Conservation (phyloP, 176 grass and related monocot genomes). For the Oryza punctata region DNA sequence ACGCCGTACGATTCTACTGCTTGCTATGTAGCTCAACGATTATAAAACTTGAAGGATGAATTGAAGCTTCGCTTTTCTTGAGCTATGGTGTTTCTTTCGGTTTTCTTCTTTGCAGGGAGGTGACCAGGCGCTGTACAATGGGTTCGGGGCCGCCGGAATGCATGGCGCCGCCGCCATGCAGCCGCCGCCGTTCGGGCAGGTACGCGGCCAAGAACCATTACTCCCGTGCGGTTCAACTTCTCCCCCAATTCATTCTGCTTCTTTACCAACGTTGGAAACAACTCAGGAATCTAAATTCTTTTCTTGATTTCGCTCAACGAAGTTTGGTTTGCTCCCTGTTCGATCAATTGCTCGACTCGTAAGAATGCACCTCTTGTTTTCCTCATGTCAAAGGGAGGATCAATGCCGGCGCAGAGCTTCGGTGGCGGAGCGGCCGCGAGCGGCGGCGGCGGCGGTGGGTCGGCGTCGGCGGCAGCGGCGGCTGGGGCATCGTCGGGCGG, state of each 20-base stretch:
- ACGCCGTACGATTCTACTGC: conserved; percentile 44
- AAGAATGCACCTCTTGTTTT: neutral
- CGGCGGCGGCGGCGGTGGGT: conserved; percentile 33
- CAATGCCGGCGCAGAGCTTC: conserved; percentile 70
- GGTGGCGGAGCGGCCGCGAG: conserved; percentile 31
- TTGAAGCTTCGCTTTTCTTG: neutral
- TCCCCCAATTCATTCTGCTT: neutral
- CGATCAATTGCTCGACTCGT: conserved; percentile 7
- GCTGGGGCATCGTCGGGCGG: conserved; percentile 38
- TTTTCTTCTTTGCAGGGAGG: conserved; percentile 32
- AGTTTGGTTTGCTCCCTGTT: neutral
- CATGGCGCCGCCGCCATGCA: conserved; percentile 17
- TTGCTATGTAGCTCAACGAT: neutral
- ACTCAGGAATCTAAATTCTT: neutral
- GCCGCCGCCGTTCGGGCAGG: conserved; percentile 48
- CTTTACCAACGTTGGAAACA: neutral
- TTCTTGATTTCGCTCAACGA: neutral
- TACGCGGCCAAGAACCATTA: neutral
- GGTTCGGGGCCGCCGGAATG: conserved; percentile 44
- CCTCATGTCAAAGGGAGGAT: conserved; percentile 41
- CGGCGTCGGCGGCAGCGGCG: conserved; percentile 26
- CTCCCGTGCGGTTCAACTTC: neutral
- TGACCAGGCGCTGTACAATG: conserved; percentile 46
- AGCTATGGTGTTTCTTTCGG: neutral
- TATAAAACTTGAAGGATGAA: neutral